Percentiles rank a stretch among this genome's conserved stretches.
Conservation (phyloP, 1,139 yeast species). For the Kodamaea alishanica region DNA sequence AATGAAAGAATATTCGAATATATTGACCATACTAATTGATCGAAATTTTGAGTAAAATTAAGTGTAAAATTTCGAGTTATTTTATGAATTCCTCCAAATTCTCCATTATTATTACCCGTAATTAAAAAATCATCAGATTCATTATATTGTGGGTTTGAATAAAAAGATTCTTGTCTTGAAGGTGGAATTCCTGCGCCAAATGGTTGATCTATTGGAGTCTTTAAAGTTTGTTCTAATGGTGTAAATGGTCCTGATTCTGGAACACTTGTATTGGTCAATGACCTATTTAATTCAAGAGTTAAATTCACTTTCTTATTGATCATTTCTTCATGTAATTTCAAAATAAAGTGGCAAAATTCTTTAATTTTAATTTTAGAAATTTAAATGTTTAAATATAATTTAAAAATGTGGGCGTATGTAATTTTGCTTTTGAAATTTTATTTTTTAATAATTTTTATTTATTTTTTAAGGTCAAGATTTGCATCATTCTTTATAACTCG, state of each 20-base stretch:
- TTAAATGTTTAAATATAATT: too few species aligned
- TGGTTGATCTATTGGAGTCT: conserved; percentile 38
- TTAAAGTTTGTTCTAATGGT: conserved; percentile 44
- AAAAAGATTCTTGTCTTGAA: conserved; percentile 17
- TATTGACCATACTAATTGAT: conserved; percentile 34
- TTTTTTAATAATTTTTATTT: too few species aligned
- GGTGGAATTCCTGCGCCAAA: conserved; percentile 7
- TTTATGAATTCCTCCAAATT: conserved; percentile 10
- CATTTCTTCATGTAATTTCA: conserved; percentile 12
- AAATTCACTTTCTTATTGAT: conserved; percentile 27
- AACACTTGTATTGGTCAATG: conserved; percentile 21
- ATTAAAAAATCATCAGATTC: conserved; percentile 45
- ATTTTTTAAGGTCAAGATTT: too few species aligned
- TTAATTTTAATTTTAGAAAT: too few species aligned
- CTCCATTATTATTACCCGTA: conserved; percentile 5
- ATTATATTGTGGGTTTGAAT: conserved; percentile 31
- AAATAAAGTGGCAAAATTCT: background rate
- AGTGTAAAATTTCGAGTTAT: conserved; percentile 33
- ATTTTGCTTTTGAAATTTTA: too few species aligned
- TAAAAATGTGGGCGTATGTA: too few species aligned
- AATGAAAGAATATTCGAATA: conserved; percentile 36
- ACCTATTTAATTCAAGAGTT: conserved; percentile 30
- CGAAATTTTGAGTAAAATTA: conserved; percentile 36
- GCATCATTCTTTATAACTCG: too few species aligned
- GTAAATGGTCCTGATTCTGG: conserved; percentile 37